Evolutionary conservation across 2,329 filamentous ascomycete genomes (phyloP), one percentile per base, ranked within the genome.

Genomic region (Grosmannia huntii): DNA sequence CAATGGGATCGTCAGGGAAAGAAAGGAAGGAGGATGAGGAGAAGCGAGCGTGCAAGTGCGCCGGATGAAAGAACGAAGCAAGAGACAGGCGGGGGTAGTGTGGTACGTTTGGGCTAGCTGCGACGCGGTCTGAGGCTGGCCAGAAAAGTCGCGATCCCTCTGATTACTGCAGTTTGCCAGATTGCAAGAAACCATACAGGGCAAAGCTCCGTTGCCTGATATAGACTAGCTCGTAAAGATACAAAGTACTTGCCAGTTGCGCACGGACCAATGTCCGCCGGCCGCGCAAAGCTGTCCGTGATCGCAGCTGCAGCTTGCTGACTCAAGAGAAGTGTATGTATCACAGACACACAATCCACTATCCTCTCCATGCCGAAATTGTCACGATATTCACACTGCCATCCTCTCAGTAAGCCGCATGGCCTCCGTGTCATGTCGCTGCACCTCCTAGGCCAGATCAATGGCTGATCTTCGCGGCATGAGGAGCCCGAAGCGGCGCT

Each of bases 141-240:
- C 49, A 9, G 49, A 21, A 52, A 53, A 28, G 51, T 53, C 31
- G 51, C 51, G 51, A 55, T 44, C 16, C 23, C 16, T 21, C 5
- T 21, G 28, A 38, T 38, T 38, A 38, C 36, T 48, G 48, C 5
- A 50, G 48, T 44, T 57, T 60, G 59, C 59, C 59, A 60, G 53
- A 58, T 60, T 58, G 59, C 59, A 60, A 27, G 46, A 60, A 58
- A 14, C 12, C 36, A 3, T 46, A 23, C 25, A 55, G 25, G 53
- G 38, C 21, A 6, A 11, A 55, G 23, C 5, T 19, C 23, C 25
- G 2, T 16, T 7, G 1, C 53, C 21, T 10, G 0, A 46, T 28
- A 1, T 3, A 23, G 53, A 41, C 33, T 55, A 55, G 53, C 19
- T 4, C 11, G n/a, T 3, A 28, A 4, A 27, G 14, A 14, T 55